These are phyloP conservation scores for Yarrowia sp. DNA, from an alignment of 805 yeast species.

Conservation along the genomic window DNA sequence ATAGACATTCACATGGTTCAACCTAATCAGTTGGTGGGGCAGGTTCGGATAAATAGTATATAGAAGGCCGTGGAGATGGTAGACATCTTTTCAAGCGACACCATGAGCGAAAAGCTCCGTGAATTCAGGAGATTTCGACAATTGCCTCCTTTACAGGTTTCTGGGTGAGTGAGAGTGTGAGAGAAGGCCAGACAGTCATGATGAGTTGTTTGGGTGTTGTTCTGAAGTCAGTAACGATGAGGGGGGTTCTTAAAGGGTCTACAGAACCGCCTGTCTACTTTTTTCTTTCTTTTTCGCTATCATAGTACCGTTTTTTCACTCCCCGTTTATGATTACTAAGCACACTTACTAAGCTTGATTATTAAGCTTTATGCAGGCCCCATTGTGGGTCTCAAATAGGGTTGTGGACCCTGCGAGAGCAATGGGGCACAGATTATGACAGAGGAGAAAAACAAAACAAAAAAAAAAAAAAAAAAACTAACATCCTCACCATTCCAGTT, in stretches of 20 bases:
- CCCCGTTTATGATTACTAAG: no score
- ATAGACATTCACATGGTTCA: conserved; percentile 9
- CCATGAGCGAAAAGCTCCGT: background rate
- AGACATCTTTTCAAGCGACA: background rate
- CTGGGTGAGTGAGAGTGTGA: conserved; percentile 4
- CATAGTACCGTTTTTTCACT: no score
- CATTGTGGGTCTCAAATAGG: conserved; percentile 8
- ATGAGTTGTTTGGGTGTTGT: no score
- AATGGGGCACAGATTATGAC: conserved; percentile 12
- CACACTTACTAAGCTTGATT: no score
- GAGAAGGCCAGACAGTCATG: no score
- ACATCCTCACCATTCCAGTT: background rate
- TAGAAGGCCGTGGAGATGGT: background rate
- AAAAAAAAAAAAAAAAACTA: background rate
- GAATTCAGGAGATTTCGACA: background rate
- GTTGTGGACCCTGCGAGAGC: conserved; percentile 1
- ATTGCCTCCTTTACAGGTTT: conserved; percentile 7
- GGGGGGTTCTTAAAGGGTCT: no score
- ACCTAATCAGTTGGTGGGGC: conserved; percentile 15
- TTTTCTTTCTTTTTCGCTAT: no score
- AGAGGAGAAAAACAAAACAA: background rate
- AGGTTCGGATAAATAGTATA: conserved; percentile 1
- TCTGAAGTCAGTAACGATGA: no score
- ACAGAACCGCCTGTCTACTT: no score
- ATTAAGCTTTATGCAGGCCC: background rate